phyloP scores from a whole-genome alignment of 306 rosid species.

The Mucuna pruriens region DNA sequence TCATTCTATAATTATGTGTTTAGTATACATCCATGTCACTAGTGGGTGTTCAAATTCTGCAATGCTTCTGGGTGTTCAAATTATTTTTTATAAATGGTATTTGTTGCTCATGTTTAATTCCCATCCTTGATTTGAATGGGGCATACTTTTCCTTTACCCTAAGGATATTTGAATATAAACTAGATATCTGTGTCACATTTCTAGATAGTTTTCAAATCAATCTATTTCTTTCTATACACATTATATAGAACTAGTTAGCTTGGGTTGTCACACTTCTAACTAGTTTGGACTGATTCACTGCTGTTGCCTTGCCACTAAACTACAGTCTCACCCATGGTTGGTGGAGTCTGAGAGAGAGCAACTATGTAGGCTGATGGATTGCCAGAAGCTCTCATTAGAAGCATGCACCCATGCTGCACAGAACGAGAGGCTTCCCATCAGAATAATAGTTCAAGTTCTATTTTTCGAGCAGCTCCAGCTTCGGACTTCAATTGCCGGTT shows the following conservation, averaged over 20 bases:
- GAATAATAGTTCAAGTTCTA: conserved; percentile 92
- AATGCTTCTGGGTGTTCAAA: not conserved
- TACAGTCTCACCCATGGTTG: conserved; percentile 99
- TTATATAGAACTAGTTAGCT: not conserved
- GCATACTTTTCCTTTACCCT: not conserved
- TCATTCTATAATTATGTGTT: not conserved
- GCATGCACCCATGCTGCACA: conserved; percentile 99
- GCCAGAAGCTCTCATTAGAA: conserved; percentile 98
- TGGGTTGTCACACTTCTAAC: conserved; percentile 20
- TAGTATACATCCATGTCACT: no score
- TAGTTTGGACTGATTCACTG: conserved; percentile 36
- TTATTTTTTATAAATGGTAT: not conserved
- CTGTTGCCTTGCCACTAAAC: conserved; percentile 28
- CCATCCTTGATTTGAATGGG: conserved; percentile 7
- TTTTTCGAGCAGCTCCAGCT: conserved; percentile 99
- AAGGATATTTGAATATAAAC: not conserved
- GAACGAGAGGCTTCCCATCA: conserved; percentile 92
- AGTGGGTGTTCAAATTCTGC: no score
- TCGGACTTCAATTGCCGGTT: conserved; percentile 89
- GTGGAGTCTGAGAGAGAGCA: conserved; percentile 92
- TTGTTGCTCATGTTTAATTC: conserved; percentile 9
- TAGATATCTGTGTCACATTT: not conserved
- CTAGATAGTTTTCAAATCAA: not conserved
- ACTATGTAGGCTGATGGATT: conserved; percentile 90
- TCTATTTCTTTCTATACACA: not conserved